Conservation (phyloP, 495 filamentous ascomycete species). For the Trichoderma reesei region DNA sequence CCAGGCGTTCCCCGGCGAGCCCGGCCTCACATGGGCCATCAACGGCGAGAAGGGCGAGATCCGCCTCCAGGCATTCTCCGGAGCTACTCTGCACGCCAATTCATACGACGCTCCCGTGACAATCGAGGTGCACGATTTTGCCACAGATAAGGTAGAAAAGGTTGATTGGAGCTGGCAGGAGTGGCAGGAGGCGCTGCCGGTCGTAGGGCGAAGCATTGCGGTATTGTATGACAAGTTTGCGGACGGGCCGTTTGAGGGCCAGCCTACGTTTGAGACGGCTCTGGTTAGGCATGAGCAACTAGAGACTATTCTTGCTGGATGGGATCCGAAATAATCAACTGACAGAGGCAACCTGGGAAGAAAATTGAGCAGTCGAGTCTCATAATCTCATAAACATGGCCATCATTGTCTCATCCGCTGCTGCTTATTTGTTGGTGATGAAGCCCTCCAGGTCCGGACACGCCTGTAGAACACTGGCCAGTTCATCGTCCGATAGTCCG, state of each 20-base stretch:
- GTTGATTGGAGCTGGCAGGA: constrained; percentile 34
- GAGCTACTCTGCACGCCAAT: constrained; percentile 29
- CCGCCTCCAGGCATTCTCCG: constrained; percentile 26
- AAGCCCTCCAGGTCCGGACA: neutral
- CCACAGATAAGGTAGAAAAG: constrained; percentile 29
- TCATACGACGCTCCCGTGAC: constrained; percentile 22
- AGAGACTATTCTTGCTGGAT: constrained; percentile 16
- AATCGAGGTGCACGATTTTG: constrained; percentile 36
- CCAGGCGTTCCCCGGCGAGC: constrained; percentile 36
- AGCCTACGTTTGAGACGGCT: constrained; percentile 34
- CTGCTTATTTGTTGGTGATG: neutral
- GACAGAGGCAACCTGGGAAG: too few species aligned
- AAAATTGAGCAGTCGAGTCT: too few species aligned
- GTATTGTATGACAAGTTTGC: constrained; percentile 42
- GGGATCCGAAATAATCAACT: constrained; percentile 1
- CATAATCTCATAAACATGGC: too few species aligned
- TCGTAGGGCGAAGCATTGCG: constrained; percentile 32
- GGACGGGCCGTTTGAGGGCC: constrained; percentile 17
- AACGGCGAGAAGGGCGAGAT: constrained; percentile 48
- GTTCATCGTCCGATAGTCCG: neutral
- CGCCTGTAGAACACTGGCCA: neutral
- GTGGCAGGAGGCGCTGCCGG: constrained; percentile 29
- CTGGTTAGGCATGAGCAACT: constrained; percentile 32
- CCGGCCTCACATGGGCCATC: constrained; percentile 44
- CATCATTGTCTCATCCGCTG: too few species aligned